Conservation (phyloP, 2,329 filamentous ascomycete species). For the Colletotrichum cordylinicola region DNA sequence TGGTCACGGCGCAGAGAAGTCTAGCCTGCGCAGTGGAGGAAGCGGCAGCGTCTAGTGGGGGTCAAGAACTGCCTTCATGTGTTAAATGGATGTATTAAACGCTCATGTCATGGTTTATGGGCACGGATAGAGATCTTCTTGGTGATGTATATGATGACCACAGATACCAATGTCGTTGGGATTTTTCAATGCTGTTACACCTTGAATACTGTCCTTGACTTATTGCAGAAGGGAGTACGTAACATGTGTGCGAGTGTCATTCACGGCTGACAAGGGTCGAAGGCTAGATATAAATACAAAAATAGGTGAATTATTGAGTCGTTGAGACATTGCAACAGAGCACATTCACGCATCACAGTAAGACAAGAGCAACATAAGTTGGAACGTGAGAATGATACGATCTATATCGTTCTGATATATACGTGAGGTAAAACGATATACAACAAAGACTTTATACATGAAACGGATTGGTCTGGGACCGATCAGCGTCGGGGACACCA, state of each 20-base stretch:
- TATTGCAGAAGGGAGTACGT: accelerated
- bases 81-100: accelerated
- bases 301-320: not conserved
- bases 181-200: not conserved
- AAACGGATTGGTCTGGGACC: not conserved
- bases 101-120: not conserved
- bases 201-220: not conserved
- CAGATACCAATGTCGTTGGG: not conserved
- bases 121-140: not conserved
- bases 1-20: not conserved
- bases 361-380: too few species aligned
- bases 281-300: accelerated
- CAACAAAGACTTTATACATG: constrained; percentile 19
- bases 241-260: not conserved
- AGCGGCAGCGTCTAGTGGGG: not conserved
- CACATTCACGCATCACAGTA: not conserved
- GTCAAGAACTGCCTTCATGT: not conserved
- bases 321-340: accelerated
- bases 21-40: not conserved
- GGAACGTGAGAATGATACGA: constrained; percentile 6
- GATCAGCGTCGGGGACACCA: not conserved
- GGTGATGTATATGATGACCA: not conserved
- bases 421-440: constrained; percentile 15
- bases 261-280: accelerated
- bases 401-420: constrained; percentile 19